A percentile compares a stretch with the other conserved stretches of the same genome.
Conservation (phyloP, 345 rosid species). For the Cardamine occulta region DNA sequence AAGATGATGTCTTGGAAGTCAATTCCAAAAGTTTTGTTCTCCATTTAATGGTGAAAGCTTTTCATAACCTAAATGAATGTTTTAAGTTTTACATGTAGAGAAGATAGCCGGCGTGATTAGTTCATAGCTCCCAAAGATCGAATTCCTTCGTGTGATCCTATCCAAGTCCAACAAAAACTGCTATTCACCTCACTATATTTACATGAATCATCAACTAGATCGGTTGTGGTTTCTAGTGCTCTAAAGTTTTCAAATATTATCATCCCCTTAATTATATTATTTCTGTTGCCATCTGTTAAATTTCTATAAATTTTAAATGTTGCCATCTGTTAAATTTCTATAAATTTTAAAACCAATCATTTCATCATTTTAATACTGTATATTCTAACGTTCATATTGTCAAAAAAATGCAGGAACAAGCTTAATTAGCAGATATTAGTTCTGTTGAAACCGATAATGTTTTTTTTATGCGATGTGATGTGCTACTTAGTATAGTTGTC, state of each 20-base stretch:
- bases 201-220: too few species aligned
- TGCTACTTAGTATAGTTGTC: not conserved
- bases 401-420: not conserved
- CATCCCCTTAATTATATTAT: not conserved
- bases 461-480: not conserved
- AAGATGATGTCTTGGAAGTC: too few species aligned
- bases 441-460: not conserved
- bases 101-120: too few species aligned
- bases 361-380: not conserved
- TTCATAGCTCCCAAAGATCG: too few species aligned
- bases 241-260: not conserved
- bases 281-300: not conserved
- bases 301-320: not conserved
- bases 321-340: not conserved
- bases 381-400: not conserved
- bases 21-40: too few species aligned
- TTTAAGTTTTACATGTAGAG: too few species aligned
- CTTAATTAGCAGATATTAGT: not conserved
- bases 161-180: too few species aligned
- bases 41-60: too few species aligned
- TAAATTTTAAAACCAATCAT: not conserved
- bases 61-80: too few species aligned
- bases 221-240: not conserved
- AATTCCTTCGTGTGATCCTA: too few species aligned
- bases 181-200: too few species aligned